Percentiles rank a stretch among this genome's conserved stretches.
Evolutionary conservation across 1,284 basidiomycete species (phyloP).

Genomic region (Chalciporus sp.): DNA sequence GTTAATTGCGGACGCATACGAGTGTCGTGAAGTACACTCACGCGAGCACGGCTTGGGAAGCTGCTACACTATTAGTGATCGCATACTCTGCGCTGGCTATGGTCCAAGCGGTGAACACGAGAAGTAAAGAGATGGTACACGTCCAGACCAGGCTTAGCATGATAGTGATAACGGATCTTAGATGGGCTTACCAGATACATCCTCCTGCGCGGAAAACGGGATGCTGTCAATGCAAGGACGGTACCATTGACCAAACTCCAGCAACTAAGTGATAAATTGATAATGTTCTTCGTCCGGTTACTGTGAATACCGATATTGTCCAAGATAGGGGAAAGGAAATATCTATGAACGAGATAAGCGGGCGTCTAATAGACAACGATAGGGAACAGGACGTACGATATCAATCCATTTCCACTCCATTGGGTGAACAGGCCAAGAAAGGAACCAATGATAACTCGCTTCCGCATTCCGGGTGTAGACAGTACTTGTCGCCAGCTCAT

Average conservation of each 20-base stretch:
- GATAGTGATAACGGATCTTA: neutral
- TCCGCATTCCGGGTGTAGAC: constrained; percentile 51
- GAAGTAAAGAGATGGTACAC: constrained; percentile 17
- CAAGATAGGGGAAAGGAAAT: constrained; percentile 16
- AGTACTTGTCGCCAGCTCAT: constrained; percentile 47
- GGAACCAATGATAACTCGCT: constrained; percentile 45
- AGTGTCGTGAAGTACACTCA: neutral
- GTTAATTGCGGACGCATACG: neutral
- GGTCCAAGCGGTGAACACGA: constrained; percentile 23
- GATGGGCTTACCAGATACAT: constrained; percentile 20
- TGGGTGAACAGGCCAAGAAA: constrained; percentile 52
- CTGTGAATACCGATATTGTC: constrained; percentile 24
- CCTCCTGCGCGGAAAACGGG: constrained; percentile 18
- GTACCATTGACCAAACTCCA: constrained; percentile 17
- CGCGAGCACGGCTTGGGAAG: constrained; percentile 11
- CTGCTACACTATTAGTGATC: constrained; percentile 8
- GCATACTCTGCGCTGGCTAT: constrained; percentile 22
- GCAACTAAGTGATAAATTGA: constrained; percentile 14
- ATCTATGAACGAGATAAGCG: constrained; percentile 6
- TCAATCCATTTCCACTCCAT: constrained; percentile 33
- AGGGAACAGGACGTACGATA: constrained; percentile 5
- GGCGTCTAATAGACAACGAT: neutral
- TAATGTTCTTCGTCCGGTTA: constrained; percentile 21
- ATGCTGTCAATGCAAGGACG: constrained; percentile 11
- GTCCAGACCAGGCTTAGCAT: constrained; percentile 8